Conservation (phyloP, 192 early-diverging fungal species). For the Coemansia sp. region DNA sequence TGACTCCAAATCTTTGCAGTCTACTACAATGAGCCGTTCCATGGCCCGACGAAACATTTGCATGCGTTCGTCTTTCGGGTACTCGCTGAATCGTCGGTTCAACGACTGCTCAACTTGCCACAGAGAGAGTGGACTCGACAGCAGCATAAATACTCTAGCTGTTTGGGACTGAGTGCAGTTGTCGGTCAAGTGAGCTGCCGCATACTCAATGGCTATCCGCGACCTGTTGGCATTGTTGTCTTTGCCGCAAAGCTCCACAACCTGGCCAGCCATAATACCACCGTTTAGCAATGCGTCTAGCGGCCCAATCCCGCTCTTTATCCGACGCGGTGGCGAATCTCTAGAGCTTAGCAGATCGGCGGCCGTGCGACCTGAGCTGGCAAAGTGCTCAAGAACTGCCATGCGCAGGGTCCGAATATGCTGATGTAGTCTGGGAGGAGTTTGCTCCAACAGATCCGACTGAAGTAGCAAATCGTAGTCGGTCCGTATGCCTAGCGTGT, state of each 20-base stretch:
- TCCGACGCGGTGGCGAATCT: not conserved
- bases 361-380: constrained; percentile 27
- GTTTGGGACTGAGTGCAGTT: not conserved
- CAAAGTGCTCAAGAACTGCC: constrained; percentile 38
- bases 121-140: constrained; percentile 28
- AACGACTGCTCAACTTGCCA: constrained; percentile 31
- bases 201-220: constrained; percentile 29
- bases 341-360: constrained; percentile 14
- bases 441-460: constrained; percentile 28
- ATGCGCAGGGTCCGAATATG: constrained; percentile 35
- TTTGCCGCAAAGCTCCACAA: constrained; percentile 37
- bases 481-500: constrained; percentile 30
- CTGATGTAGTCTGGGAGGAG: constrained; percentile 24
- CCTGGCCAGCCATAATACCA: constrained; percentile 19
- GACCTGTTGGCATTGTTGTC: constrained; percentile 18
- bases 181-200: constrained; percentile 27
- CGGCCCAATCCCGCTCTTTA: constrained; percentile 23
- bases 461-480: constrained; percentile 46
- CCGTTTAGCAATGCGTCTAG: constrained; percentile 36
- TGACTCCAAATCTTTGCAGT: constrained; percentile 33
- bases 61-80: constrained; percentile 4
- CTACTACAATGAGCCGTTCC: constrained; percentile 30
- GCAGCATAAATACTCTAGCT: constrained; percentile 23
- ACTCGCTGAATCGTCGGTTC: constrained; percentile 3
- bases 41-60: constrained; percentile 17